Conservation (phyloP, 202 grass and related monocot species). For the Elaeis oleifera region DNA sequence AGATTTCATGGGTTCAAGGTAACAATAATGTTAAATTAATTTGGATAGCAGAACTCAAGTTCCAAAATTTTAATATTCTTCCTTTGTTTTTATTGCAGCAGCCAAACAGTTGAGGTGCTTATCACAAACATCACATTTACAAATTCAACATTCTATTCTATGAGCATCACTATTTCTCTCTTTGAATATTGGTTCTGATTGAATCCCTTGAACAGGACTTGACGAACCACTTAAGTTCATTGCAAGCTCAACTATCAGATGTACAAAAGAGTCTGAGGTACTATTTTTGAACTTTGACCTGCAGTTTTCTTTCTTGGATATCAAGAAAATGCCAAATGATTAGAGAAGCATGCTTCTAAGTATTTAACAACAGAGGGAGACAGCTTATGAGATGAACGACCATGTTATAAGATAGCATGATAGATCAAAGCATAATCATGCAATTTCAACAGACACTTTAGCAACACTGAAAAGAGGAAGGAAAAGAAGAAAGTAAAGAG, state of each 20-base stretch:
- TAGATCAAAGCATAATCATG: too few species aligned
- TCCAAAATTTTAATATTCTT: constrained; percentile 9
- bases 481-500: too few species aligned
- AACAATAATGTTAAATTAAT: constrained; percentile 16
- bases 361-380: too few species aligned
- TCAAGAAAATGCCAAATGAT: too few species aligned
- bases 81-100: constrained; percentile 45
- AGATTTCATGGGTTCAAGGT: constrained; percentile 73
- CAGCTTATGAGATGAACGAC: too few species aligned
- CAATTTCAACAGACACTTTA: too few species aligned
- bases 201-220: constrained; percentile 33
- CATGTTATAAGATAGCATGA: too few species aligned
- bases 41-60: neutral
- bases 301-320: too few species aligned
- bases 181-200: constrained; percentile 20
- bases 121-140: constrained; percentile 4
- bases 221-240: constrained; percentile 43
- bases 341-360: too few species aligned
- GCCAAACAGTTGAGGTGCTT: constrained; percentile 68
- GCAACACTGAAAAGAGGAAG: too few species aligned
- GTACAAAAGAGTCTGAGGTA: constrained; percentile 50
- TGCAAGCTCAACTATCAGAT: constrained; percentile 41
- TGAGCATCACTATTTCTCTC: neutral
- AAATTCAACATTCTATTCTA: constrained; percentile 4
- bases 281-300: constrained; percentile 13